Base-by-base conservation (phyloP, 139 green algal species). In the Chlamydomonas incerta region DNA sequence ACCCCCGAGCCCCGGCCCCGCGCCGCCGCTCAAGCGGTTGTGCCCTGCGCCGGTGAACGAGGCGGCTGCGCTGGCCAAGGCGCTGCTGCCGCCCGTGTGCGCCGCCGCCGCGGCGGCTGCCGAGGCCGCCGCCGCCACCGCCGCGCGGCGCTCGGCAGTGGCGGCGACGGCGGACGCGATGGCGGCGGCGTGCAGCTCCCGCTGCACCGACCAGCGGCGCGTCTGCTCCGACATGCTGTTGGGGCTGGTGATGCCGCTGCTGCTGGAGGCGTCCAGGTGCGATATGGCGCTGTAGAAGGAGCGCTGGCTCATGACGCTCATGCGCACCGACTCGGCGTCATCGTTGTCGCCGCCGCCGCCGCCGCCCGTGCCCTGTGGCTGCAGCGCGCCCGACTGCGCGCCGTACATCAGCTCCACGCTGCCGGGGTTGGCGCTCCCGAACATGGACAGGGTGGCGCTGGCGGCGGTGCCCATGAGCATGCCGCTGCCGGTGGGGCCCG, bases 181-280 rank as follows among this genome's bases (percentile, higher is more conserved):
- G 10, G 77, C 77, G n/a, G 77, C 77, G 4, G 77, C 77, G 31
- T 83, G 77, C 0, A 83, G 77, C 17, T 83, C 77, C 0, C 77
- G 41, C 46, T 83, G 77, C 17, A 55, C 24, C 0, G 46, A 74
- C 63, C 63, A 83, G 62, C 77, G 77, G 6, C 77, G 77, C 29
- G 77, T 29, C 4, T 74, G 37, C 20, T 83, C 77, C 3, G 77
- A 74, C 1, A 23, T 65, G 20, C 74, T 65, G 46, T 50, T 74
- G 63, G 77, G 77, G 77, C 77, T 83, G 63, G 63, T 74, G 41
- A 83, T 14, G 63, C 77, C 77, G 62, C 63, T 74, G 63, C 63
- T 62, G 41, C 31, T 66, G 65, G 63, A 52, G 37, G 20, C 31
- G 37, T 83, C 77, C 18, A 74, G 0, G 29, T 83, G 77, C 63